Evolutionary conservation across 176 grass and related monocot species (phyloP).

Genomic region (Triticum aestivum): DNA sequence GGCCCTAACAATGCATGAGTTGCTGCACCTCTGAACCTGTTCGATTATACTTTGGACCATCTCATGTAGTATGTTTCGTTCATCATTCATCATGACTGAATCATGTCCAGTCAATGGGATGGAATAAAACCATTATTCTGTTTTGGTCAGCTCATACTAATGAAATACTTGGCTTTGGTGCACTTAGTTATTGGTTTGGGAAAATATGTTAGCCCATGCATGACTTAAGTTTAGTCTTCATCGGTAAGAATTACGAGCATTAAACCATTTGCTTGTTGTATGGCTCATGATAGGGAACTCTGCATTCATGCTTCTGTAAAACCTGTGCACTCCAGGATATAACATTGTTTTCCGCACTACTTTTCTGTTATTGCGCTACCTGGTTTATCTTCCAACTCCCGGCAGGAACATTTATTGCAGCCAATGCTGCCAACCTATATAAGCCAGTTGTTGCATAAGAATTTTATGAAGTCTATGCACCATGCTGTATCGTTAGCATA

Average conservation of each 20-base stretch:
- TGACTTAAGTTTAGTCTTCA: not conserved
- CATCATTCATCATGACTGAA: conserved; percentile 13
- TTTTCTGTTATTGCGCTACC: not conserved
- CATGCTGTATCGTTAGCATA: not conserved
- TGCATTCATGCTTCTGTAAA: not conserved
- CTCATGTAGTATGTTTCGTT: not conserved
- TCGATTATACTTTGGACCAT: not conserved
- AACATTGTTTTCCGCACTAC: not conserved
- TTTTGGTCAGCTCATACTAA: not conserved
- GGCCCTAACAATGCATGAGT: not conserved
- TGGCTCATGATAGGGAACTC: not conserved
- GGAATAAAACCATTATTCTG: not conserved
- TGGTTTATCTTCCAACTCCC: not conserved
- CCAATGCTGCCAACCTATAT: not conserved
- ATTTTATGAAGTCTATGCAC: not conserved
- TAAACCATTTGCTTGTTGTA: not conserved
- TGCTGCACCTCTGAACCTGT: conserved; percentile 6
- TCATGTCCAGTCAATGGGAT: conserved; percentile 1
- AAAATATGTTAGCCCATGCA: not conserved
- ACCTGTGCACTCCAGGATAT: not conserved
- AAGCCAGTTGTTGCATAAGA: not conserved
- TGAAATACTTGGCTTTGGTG: conserved; percentile 17
- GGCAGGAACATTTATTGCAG: not conserved
- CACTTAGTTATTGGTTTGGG: not conserved
- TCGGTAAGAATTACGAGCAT: not conserved